These are phyloP conservation scores for Zygnema circumcarinatum DNA, from an alignment of 139 green algal species.

Conservation along the genomic window DNA sequence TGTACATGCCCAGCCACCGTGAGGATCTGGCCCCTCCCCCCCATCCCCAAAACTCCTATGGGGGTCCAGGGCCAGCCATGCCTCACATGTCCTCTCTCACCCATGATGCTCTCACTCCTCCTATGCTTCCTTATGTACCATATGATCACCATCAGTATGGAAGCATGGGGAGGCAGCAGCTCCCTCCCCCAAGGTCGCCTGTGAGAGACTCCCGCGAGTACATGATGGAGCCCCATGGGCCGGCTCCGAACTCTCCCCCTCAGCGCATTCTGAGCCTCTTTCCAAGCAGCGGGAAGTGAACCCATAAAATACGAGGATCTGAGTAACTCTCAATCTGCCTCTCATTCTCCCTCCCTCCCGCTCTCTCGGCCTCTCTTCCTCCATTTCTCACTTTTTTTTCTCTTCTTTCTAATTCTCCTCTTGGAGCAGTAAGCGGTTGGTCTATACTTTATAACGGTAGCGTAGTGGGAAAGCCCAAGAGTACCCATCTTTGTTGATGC, in stretches of 20 bases:
- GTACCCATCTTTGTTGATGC: no score
- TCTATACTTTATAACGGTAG: no score
- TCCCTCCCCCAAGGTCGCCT: background rate
- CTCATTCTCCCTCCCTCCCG: no score
- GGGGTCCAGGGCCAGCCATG: constrained; percentile 11
- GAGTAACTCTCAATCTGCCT: no score
- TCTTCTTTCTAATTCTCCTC: no score
- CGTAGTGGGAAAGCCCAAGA: no score
- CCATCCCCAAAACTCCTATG: background rate
- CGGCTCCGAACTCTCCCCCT: background rate
- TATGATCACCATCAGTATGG: background rate
- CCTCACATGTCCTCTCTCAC: background rate
- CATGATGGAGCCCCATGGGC: background rate
- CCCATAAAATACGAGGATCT: no score
- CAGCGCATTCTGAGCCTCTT: constrained; percentile 13
- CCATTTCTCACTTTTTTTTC: no score
- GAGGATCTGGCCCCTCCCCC: background rate
- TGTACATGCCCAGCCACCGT: background rate
- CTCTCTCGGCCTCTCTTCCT: no score
- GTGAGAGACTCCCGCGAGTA: background rate
- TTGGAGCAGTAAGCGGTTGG: no score
- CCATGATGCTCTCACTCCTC: background rate
- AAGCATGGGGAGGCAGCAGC: background rate
- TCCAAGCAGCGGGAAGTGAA: constrained; percentile 20
- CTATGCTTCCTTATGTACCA: background rate